Evolutionary conservation across 345 rosid species (phyloP).

Genomic region (Acer campestre): DNA sequence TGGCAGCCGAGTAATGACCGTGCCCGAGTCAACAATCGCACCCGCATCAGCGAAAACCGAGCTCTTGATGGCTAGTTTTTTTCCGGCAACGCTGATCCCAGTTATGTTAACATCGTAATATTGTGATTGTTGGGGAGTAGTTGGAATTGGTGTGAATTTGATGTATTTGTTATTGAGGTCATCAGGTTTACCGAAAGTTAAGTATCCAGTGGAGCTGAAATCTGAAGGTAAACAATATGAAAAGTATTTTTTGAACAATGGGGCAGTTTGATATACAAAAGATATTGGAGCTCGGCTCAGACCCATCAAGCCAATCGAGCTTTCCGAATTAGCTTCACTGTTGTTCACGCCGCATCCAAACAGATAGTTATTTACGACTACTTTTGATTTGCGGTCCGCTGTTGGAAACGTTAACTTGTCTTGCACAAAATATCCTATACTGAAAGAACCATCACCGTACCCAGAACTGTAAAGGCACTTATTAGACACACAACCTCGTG

Average conservation of each 20-base stretch:
- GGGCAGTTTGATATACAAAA: constrained; percentile 25
- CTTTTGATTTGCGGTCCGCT: neutral
- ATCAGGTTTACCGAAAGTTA: constrained; percentile 23
- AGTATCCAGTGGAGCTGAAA: constrained; percentile 28
- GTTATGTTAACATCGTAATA: constrained; percentile 28
- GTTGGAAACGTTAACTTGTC: neutral
- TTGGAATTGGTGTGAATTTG: constrained; percentile 31
- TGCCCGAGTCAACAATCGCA: constrained; percentile 36
- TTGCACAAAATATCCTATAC: neutral
- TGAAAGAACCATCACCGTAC: constrained; percentile 30
- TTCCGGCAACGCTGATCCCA: constrained; percentile 23
- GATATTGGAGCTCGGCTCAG: constrained; percentile 11
- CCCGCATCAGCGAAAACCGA: constrained; percentile 1
- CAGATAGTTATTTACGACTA: neutral
- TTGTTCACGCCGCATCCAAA: constrained; percentile 40
- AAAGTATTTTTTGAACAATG: constrained; percentile 27
- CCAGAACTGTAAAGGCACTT: constrained; percentile 18
- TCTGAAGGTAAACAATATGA: constrained; percentile 37
- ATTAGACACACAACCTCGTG: constrained; percentile 10
- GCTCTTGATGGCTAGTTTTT: neutral
- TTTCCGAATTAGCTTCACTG: neutral
- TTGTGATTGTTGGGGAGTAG: neutral
- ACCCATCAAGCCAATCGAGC: neutral
- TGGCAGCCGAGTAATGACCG: constrained; percentile 31
- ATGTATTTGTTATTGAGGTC: neutral